A percentile compares a stretch with the other conserved stretches of the same genome.
Conservation (phyloP, 2,329 filamentous ascomycete species). For the Fusarium annulatum region DNA sequence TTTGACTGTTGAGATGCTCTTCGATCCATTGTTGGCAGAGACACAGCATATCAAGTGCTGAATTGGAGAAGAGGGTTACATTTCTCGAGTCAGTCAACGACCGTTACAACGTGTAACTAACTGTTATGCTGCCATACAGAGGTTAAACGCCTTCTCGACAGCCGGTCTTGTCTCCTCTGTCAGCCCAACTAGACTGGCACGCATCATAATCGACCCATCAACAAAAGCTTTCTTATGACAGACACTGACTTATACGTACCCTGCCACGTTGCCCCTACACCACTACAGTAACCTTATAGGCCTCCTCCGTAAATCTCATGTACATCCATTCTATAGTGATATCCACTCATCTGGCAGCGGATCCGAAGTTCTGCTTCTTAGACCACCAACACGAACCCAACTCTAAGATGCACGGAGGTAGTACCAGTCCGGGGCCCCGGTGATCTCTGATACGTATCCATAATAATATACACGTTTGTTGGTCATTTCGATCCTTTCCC, state of each 20-base stretch:
- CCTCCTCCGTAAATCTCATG: background rate
- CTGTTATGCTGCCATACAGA: background rate
- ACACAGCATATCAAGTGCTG: background rate
- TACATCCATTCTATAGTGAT: background rate
- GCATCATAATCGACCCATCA: conserved; percentile 21
- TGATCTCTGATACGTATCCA: conserved; percentile 15
- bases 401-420: conserved; percentile 4
- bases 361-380: conserved; percentile 37
- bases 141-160: background rate
- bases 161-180: background rate
- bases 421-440: conserved; percentile 28
- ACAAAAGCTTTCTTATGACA: conserved; percentile 4
- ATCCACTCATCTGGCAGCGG: conserved; percentile 29
- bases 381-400: conserved; percentile 9
- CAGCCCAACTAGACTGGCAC: background rate
- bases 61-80: conserved; percentile 8
- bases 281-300: background rate
- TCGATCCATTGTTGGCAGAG: background rate
- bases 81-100: background rate
- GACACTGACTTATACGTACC: background rate
- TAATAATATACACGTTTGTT: background rate
- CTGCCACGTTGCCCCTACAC: conserved; percentile 14
- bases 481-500: conserved; percentile 10
- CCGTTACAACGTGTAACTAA: background rate
- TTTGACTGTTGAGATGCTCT: background rate